Base-by-base conservation (phyloP, 805 yeast genomes). In the Metschnikowia kofuensis region DNA sequence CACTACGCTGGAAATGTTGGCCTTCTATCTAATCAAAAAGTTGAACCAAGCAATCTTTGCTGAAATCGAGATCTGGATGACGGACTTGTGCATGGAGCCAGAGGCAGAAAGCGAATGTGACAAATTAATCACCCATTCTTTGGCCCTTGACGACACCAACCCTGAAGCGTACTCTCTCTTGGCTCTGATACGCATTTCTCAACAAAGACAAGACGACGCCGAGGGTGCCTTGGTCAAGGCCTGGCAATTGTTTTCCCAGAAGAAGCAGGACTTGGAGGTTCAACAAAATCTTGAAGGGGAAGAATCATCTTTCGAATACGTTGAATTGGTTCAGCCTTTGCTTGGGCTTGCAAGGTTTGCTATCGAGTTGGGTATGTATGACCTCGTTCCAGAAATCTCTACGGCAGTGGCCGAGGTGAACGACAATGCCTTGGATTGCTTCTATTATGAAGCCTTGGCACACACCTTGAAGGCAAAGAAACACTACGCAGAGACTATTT, bases 41-140 rank as follows among this genome's bases (percentile, higher is more conserved):
- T 63, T 89, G 42, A 82, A 85, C 54, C 87, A 84, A 61, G 96
- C 92, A 0, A 71, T 89, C 28, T 83, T 92, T 56, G 84, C 96
- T 7, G 78, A 85, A 71, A 87, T 94, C 60, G 99, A 92, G 67
- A 86, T 89, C 49, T 91, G 96, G 96, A 89, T 90, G 97, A 92
- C 98, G 1, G 97, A 92, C 71, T 72, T 91, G 54, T 91, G 98
- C 72, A 89, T 91, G 96, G 96, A 89, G 60, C 82, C 82, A 2
- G 83, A 85, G 56, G 98, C 98, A 2, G 98, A 94, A 67, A 21
- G 65, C 8, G 77, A 82, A 64, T 94, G 98, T 69, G 87, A 90
- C 58, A 75, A 75, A 47, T 74, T 88, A 55, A 84, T 91, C 47
- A 67, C 78, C 10, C 79, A 78, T 56, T 82, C 95, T 1, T 67